Evolutionary conservation across 345 rosid species (phyloP).

Genomic region (Barbarea vulgaris): DNA sequence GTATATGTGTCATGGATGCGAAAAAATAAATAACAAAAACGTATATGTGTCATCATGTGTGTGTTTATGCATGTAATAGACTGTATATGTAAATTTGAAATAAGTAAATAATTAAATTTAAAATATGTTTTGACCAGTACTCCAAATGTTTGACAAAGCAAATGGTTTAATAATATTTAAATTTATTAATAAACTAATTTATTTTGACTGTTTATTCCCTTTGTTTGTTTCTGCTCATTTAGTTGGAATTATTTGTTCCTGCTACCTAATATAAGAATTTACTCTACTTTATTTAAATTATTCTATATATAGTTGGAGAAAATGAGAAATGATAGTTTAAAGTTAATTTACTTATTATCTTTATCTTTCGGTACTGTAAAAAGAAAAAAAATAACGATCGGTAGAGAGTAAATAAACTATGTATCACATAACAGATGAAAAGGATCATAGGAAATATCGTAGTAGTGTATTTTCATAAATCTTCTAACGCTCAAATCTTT

Average conservation of each 20-base stretch:
- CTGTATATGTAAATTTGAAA: background rate
- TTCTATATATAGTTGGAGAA: background rate
- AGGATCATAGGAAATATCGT: too few relatives aligned
- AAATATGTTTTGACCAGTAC: too few relatives aligned
- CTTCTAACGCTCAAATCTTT: too few relatives aligned
- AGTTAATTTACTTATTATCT: background rate
- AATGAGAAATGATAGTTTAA: background rate
- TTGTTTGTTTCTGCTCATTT: background rate
- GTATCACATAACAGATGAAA: too few relatives aligned
- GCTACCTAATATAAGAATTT: background rate
- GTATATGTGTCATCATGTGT: too few relatives aligned
- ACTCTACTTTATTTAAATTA: background rate
- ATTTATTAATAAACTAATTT: too few relatives aligned
- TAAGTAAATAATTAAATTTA: too few relatives aligned
- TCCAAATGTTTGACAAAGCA: background rate
- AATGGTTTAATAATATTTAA: background rate
- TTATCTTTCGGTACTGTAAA: too few relatives aligned
- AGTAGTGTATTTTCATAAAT: too few relatives aligned
- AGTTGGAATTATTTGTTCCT: background rate
- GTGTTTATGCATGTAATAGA: background rate
- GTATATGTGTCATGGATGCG: background rate
- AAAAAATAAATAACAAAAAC: too few relatives aligned
- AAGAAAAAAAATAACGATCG: too few relatives aligned
- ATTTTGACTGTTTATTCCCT: background rate
- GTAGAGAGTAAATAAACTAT: too few relatives aligned